A percentile compares a stretch with the other conserved stretches of the same genome.
phyloP scores from a whole-genome alignment of 2,329 filamentous ascomycete species.

The Penicillium sp. region DNA sequence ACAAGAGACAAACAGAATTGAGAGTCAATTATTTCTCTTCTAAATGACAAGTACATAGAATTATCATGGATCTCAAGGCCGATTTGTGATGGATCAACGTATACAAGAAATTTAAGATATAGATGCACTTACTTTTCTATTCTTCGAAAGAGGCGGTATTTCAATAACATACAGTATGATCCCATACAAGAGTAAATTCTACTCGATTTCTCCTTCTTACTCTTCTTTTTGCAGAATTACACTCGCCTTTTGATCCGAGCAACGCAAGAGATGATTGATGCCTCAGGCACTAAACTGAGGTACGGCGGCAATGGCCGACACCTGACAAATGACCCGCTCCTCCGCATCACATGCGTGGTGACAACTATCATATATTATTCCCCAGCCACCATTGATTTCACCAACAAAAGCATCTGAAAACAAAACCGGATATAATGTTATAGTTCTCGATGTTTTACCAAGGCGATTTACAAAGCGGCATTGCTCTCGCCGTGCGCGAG shows the following conservation, averaged over 20 bases:
- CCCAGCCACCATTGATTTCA: not conserved
- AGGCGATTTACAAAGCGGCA: conserved; percentile 76
- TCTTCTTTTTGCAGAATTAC: not conserved
- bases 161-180: too few species aligned
- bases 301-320: not conserved
- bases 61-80: too few species aligned
- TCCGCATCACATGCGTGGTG: not conserved
- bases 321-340: not conserved
- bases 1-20: too few species aligned
- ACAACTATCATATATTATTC: not conserved
- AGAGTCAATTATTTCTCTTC: too few species aligned
- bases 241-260: not conserved
- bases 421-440: conserved; percentile 9
- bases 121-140: too few species aligned
- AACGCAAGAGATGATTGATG: not conserved
- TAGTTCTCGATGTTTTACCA: conserved; percentile 67
- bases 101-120: too few species aligned
- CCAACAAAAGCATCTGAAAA: not conserved
- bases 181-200: not conserved
- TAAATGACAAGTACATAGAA: too few species aligned
- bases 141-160: too few species aligned
- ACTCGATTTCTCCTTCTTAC: too few species aligned
- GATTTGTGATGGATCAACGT: too few species aligned
- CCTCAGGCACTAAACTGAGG: not conserved
- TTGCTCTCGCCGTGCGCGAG: conserved; percentile 68